Evolutionary conservation across 352 stramenopile genomes (phyloP), one percentile per base, ranked within the genome.

Genomic region (Pythium dissimile): DNA sequence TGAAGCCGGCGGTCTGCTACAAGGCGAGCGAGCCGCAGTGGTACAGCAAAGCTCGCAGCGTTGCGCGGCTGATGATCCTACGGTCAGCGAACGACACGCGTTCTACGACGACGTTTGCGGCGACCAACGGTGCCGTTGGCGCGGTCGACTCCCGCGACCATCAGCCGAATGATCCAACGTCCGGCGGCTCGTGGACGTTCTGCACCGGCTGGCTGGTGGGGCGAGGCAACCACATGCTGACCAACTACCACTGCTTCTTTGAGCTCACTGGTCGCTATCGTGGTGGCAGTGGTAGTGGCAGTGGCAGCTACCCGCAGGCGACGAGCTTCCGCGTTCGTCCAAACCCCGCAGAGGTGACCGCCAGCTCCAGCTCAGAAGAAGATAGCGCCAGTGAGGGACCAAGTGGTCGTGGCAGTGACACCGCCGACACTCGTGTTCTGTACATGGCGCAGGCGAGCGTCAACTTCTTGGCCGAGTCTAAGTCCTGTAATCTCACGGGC

Each of bases 181-280:
- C 32, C 58, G 34, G 15, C 8, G 23, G 18, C 20, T 38, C 38
- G 1, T 77, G 58, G 50, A 55, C 54, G 11, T 85, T 77, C 47
- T 88, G 78, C 66, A 86, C 78, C 2, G 78, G 78, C 11, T 89
- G 75, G 75, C 66, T 91, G 1, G 51, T 91, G 2, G 81, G 81
- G 23, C 52, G 55, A 30, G 70, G 59, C 10, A 86, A 84, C 54
- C 66, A 88, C 61, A 62, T 91, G 52, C 41, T 91, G 44, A 89
- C 81, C 0, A 88, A 84, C 53, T 74, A 86, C 53, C 77, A 88
- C 60, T 91, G 81, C 59, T 65, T 91, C 15, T 42, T 48, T 27
- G 30, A 62, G 31, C 37, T 67, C 13, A 44, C 30, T 2, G 23
- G 44, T 5, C 13, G 16, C 9, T 11, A 12, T 1, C 34, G 6